Evolutionary conservation across 768 basidiomycete species (phyloP), one percentile per base, ranked within the genome.

Genomic region (Boletus fagicola): DNA sequence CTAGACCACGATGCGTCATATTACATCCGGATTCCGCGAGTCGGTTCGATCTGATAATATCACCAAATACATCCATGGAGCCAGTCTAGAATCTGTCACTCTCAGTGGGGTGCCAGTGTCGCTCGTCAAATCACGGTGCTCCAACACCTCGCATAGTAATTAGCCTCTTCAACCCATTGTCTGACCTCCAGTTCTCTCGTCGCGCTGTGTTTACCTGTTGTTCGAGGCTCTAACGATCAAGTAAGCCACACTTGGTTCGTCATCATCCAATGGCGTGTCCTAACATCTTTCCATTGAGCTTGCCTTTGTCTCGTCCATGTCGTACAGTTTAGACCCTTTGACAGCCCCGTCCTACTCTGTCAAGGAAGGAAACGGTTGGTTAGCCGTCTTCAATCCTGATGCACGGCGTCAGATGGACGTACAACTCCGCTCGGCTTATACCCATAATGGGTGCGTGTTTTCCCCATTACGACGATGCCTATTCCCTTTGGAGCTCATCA

Each of bases 361-460:
- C 59, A 75, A 82, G 67, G 80, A 83, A 61, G 80, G 80, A 5
- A 62, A 68, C 28, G 82, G 82, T 40, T 84, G 82, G 82, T 69
- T 80, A 36, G 80, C 77, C 18, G 75, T 81, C 40, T 83, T 82
- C 74, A 82, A 80, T 65, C 76, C 79, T 49, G 76, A 77, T 51
- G 76, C 75, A 18, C 69, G 59, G 12, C 78, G 80, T 63, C 74
- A 77, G 64, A 74, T 83, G 63, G 82, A 84, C 58, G 78, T 83
- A 33, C 71, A 72, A n/a, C 66, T 81, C 51, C 80, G 87, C 45
- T 89, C 92, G 68, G 88, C 85, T 35, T 76, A 94, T 45, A 81
- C 83, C 71, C 94, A 95, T 67, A 88, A 90, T 65, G 90, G 88
- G 92, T 93, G 66, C 39, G 81, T 74, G 13, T 38, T 8, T 33